These are phyloP conservation scores for Hirsutella minnesotensis DNA, from an alignment of 2,329 filamentous ascomycete genomes.

Conservation along the genomic window DNA sequence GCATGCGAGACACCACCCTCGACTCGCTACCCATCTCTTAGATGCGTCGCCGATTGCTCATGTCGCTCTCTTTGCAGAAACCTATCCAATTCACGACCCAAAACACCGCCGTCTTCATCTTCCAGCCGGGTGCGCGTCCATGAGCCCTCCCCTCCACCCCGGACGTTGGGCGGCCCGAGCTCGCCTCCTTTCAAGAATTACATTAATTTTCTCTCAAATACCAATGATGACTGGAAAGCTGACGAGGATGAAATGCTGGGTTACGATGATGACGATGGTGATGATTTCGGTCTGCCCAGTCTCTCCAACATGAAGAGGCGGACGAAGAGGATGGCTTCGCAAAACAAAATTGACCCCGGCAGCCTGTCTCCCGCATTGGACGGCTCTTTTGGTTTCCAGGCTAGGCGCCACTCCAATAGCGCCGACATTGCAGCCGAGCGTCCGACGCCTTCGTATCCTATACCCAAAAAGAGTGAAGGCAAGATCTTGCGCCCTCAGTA, in stretches of 20 bases:
- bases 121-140: constrained; percentile 35
- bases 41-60: background rate
- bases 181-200: constrained; percentile 63
- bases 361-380: constrained; percentile 24
- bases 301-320: constrained; percentile 83
- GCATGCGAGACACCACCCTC: background rate
- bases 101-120: constrained; percentile 59
- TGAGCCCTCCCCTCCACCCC: constrained; percentile 45
- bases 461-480: constrained; percentile 78
- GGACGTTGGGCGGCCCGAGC: constrained; percentile 37
- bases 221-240: constrained; percentile 71
- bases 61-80: constrained; percentile 30
- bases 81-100: constrained; percentile 51
- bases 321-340: constrained; percentile 39
- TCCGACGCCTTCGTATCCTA: constrained; percentile 70
- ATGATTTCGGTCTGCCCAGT: constrained; percentile 90
- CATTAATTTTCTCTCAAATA: constrained; percentile 68
- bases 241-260: constrained; percentile 67
- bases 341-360: constrained; percentile 17
- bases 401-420: constrained; percentile 66
- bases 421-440: constrained; percentile 90
- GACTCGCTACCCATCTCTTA: background rate
- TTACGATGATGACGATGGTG: constrained; percentile 79
- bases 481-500: constrained; percentile 97
- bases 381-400: constrained; percentile 23